Base-by-base conservation (phyloP, 2,329 filamentous ascomycete species). In the Monilinia polystroma region DNA sequence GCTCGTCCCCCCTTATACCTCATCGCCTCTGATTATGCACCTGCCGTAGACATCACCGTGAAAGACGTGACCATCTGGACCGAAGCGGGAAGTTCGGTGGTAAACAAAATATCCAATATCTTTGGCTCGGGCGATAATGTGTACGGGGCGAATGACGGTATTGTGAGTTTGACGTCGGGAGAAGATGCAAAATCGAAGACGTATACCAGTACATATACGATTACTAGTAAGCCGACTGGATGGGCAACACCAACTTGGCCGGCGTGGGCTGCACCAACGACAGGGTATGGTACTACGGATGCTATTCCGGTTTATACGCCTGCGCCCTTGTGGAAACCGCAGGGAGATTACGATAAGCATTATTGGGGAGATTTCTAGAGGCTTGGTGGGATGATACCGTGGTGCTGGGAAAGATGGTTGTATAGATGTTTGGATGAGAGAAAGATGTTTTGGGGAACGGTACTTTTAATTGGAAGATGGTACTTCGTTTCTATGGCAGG, bases 51-150 rank as follows among this genome's bases (percentile, higher is more conserved):
- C 63, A 70, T 79, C 16, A 77, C 74, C 0, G 68, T 79, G 1
- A 70, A 75, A 14, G 71, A 76, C n/a, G 76, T 79, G 57, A 67
- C 70, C 18, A 64, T 79, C n/a, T 79, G 77, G 78, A 79, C 77
- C 10, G 69, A 75, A 18, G 68, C 63, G 1, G 69, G 69, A 5
- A 66, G 47, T 1, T 64, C 68, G 11, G 68, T 77, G 2, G 66
- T 77, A 0, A 78, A 78, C 62, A 71, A 75, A 47, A 75, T 77
- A 63, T 76, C 70, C 52, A 79, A 78, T 51, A 69, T 79, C 1
- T 79, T 78, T 54, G 77, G 77, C 3, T 63, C 55, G 1, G 75
- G 75, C 0, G 76, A 78, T 58, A 68, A 74, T 32, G 72, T 70
- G 18, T 74, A 77, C 29, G 68, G 70, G 29, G 11, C 66, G 12